phyloP scores from a whole-genome alignment of 2,329 filamentous ascomycete genomes.

The Exophiala aquamarina region DNA sequence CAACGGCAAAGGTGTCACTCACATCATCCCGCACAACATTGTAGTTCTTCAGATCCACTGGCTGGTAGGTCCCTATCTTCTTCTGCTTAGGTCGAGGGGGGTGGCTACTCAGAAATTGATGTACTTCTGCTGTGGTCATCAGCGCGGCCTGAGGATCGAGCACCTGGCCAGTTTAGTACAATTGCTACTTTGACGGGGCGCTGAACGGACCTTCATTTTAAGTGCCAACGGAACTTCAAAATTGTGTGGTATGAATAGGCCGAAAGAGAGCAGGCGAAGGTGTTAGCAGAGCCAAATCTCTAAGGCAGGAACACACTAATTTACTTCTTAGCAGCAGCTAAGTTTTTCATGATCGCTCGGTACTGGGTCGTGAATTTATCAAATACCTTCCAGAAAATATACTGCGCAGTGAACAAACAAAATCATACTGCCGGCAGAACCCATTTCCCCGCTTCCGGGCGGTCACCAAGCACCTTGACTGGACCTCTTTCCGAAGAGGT shows the following conservation, averaged over 20 bases:
- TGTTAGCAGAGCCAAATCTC: no score
- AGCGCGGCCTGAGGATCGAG: conserved; percentile 46
- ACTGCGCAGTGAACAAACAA: not conserved
- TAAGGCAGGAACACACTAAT: no score
- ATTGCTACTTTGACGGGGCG: not conserved
- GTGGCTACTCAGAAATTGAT: conserved; percentile 41
- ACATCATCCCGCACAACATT: conserved; percentile 49
- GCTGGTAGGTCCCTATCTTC: conserved; percentile 30
- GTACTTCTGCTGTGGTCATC: conserved; percentile 46
- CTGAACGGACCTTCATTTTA: conserved; percentile 13
- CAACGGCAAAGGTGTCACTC: conserved; percentile 10
- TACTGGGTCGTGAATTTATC: no score
- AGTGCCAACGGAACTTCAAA: no score
- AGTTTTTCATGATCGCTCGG: no score
- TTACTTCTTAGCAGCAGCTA: no score
- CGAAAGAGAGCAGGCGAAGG: no score
- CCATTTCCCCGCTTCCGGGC: not conserved
- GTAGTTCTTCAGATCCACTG: conserved; percentile 45
- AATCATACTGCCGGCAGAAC: conserved; percentile 6
- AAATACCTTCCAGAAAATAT: no score
- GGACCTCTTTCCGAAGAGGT: no score
- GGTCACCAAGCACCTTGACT: not conserved
- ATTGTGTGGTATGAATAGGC: no score
- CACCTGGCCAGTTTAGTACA: conserved; percentile 31
- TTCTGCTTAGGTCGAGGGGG: conserved; percentile 34